Conservation (phyloP, 2,329 filamentous ascomycete species). For the Xylaria sp. region DNA sequence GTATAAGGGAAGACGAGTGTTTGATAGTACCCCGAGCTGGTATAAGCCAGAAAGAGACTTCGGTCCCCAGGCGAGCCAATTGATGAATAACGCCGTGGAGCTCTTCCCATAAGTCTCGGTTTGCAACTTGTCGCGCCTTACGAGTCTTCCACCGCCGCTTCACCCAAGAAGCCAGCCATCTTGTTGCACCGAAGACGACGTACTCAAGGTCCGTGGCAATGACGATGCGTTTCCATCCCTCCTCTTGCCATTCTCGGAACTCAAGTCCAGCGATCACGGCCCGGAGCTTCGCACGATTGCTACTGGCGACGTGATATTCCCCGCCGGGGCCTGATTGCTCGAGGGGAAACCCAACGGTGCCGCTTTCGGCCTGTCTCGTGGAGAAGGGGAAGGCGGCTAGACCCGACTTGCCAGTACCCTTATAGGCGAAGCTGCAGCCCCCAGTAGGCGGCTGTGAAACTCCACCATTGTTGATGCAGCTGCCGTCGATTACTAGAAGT, state of each 20-base stretch:
- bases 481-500: slow-evolving; percentile 56
- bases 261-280: slow-evolving; percentile 56
- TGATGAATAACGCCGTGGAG: slow-evolving; percentile 47
- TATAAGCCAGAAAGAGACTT: slow-evolving; percentile 47
- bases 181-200: slow-evolving; percentile 55
- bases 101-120: slow-evolving; percentile 58
- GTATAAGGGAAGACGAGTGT: slow-evolving; percentile 38
- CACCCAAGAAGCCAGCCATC: slow-evolving; percentile 55
- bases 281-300: slow-evolving; percentile 60
- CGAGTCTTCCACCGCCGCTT: slow-evolving; percentile 52
- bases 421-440: slow-evolving; percentile 50
- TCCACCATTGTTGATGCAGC: slow-evolving; percentile 55
- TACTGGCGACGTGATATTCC: slow-evolving; percentile 49
- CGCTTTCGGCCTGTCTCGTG: slow-evolving; percentile 28
- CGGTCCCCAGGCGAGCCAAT: slow-evolving; percentile 41
- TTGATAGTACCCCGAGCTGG: slow-evolving; percentile 30
- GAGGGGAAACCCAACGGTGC: slow-evolving; percentile 49
- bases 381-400: slow-evolving; percentile 34
- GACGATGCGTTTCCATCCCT: slow-evolving; percentile 56
- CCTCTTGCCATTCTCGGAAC: slow-evolving; percentile 54
- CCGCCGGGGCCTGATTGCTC: slow-evolving; percentile 53
- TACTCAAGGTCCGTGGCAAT: slow-evolving; percentile 62
- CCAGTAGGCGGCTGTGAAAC: slow-evolving; percentile 30
- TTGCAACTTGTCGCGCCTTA: slow-evolving; percentile 46
- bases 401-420: slow-evolving; percentile 37